phyloP scores from a whole-genome alignment of 352 stramenopile genomes.

The Lagenidium sp. region DNA sequence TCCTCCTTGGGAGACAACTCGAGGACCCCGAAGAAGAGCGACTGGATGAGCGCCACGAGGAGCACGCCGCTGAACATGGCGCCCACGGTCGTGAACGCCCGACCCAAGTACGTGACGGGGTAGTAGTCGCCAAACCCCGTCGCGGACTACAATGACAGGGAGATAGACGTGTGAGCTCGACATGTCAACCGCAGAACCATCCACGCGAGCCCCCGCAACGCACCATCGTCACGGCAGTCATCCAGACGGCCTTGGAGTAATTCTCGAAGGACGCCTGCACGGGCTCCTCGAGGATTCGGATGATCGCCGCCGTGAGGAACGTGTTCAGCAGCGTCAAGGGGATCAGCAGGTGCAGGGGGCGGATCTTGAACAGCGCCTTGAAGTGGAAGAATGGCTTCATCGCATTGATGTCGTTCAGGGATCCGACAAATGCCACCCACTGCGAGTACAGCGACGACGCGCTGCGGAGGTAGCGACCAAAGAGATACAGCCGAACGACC shows the following conservation, averaged over 20 bases:
- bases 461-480: constrained; percentile 60
- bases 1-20: constrained; percentile 53
- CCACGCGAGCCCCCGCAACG: too few relatives aligned
- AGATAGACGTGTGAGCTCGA: too few relatives aligned
- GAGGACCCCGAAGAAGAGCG: constrained; percentile 66
- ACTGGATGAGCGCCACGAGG: constrained; percentile 64
- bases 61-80: constrained; percentile 66
- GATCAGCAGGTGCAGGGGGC: constrained; percentile 48
- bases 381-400: constrained; percentile 79
- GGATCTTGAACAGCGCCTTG: constrained; percentile 68
- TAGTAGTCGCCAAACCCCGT: constrained; percentile 70
- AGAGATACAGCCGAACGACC: constrained; percentile 48
- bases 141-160: constrained; percentile 42
- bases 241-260: constrained; percentile 68
- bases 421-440: constrained; percentile 64
- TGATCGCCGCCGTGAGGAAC: constrained; percentile 53
- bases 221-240: constrained; percentile 63
- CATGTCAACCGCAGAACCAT: too few relatives aligned
- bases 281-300: constrained; percentile 61
- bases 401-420: constrained; percentile 65
- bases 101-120: constrained; percentile 55
- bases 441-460: constrained; percentile 62
- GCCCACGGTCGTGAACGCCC: constrained; percentile 40
- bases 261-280: constrained; percentile 52
- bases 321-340: constrained; percentile 42